Evolutionary conservation across 768 basidiomycete genomes (phyloP), one percentile per base, ranked within the genome.

Genomic region (Mycena metata): DNA sequence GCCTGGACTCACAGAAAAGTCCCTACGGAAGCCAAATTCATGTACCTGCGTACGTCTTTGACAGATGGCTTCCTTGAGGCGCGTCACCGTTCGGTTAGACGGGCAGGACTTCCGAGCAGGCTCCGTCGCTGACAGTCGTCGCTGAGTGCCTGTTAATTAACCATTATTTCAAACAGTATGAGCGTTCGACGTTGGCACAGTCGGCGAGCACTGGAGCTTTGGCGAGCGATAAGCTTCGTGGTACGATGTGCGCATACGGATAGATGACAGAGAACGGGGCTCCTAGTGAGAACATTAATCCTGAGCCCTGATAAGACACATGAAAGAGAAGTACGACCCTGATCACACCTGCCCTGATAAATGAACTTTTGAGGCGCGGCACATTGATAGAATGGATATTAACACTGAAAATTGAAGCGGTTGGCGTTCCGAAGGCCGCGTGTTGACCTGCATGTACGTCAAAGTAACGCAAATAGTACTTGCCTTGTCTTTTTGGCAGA

Each of bases 171-270:
- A 58, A 58, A 58, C 59, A 36, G 47, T 13, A 19, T 39, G 45
- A 46, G 45, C 19, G 46, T 36, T 24, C 21, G 39, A 39, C 39
- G 30, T 33, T n/a, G 35, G 33, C 35, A 10, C 54, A 45, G 42
- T 60, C 59, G 47, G 59, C 16, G 59, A 47, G 21, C 13, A 41
- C 11, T 60, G 59, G 45, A 60, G 45, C 59, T 47, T 60, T 60
- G 63, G 45, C 6, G 47, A 23, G 30, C 26, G 33, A 64, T 64
- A 64, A 35, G 55, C 63, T 64, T 64, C 63, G 24, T 64, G 36
- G 63, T 56, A 35, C 45, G 33, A 64, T 30, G 43, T 47, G 42
- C 17, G 26, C 19, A 33, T 49, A 49, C 17, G n/a, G 36, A 55
- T 64, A 49, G 8, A 41, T 64, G 63, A 42, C 54, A 56, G 62